Base-by-base conservation (phyloP, 1,139 yeast genomes). In the Taphrina sp. region DNA sequence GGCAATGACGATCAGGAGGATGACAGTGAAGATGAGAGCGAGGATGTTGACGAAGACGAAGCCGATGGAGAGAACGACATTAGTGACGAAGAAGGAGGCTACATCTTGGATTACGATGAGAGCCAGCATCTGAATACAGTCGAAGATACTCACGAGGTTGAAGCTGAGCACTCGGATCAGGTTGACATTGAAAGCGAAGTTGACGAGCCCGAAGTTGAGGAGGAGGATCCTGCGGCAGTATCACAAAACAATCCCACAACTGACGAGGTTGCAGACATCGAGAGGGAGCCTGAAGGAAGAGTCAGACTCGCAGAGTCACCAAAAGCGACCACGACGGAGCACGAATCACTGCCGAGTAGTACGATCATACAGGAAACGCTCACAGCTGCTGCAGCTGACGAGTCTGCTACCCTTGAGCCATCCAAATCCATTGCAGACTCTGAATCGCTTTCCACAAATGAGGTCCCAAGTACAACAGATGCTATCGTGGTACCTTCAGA, bases 261-360 rank as follows among this genome's bases (percentile, higher is more conserved):
- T 16, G 41, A 17, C 7, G 26, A 37, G 41, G 23, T 37, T 37
- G 41, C 23, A 1, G 41, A 37, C 4, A 37, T 37, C n/a, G 26
- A 20, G n/a, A 16, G 20, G 24, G 41, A 37, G 12, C 28, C 24
- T 4, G 41, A 5, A 8, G 41, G 12, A 5, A 12, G 14, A 12
- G 28, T 28, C 5, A 19, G 23, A 10, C 26, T 37, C 5, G 23
- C 23, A 3, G 24, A 22, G 14, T 16, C 41, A 17, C 26, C 23
- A n/a, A 28, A 14, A 8, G 41, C 20, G 26, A 14, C 23, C 10
- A 19, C 16, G 37, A 8, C 37, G 37, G 37, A 33, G n/a, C 19
- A 14, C 37, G 37, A 1, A 12, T 14, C 16, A 19, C 28, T 22
- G 19, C 14, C 12, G 26, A 17, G 12, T 4, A 19, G 23, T 17